phyloP scores from a whole-genome alignment of 1,284 basidiomycete species.

The Cutaneotrichosporon mucoides region DNA sequence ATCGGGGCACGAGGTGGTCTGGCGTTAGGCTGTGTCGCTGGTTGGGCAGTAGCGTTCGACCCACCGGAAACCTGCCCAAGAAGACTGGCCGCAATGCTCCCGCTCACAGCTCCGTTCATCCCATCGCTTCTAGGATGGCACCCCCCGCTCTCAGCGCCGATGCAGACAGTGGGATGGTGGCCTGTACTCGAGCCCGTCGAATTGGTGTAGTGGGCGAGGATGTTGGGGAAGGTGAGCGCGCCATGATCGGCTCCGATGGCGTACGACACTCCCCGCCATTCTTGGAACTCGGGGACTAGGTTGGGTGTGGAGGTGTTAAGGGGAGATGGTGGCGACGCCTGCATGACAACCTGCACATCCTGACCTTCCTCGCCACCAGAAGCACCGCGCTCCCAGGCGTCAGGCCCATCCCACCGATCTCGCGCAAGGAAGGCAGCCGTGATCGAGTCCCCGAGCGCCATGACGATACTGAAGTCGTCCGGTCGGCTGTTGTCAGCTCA shows the following conservation, averaged over 20 bases:
- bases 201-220: constrained; percentile 27
- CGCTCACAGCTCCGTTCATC: constrained; percentile 42
- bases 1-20: constrained; percentile 42
- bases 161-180: constrained; percentile 27
- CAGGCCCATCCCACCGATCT: too few relatives aligned
- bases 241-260: constrained; percentile 42
- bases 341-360: too few relatives aligned
- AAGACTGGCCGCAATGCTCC: constrained; percentile 29
- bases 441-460: constrained; percentile 50
- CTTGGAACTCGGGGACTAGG: constrained; percentile 24
- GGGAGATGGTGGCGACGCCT: too few relatives aligned
- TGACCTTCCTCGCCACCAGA: too few relatives aligned
- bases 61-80: constrained; percentile 34
- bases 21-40: constrained; percentile 4
- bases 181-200: constrained; percentile 29
- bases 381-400: too few relatives aligned
- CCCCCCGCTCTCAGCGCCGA: constrained; percentile 6
- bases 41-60: not conserved
- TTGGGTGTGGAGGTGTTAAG: too few relatives aligned
- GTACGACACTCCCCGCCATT: constrained; percentile 48
- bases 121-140: constrained; percentile 29
- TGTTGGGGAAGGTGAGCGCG: constrained; percentile 44
- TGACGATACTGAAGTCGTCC: constrained; percentile 46
- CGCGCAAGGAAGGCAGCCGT: constrained; percentile 45
- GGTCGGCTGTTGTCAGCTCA: constrained; percentile 31